Conservation (phyloP, 139 green algal genomes). For the Spirogloea muscicola region DNA sequence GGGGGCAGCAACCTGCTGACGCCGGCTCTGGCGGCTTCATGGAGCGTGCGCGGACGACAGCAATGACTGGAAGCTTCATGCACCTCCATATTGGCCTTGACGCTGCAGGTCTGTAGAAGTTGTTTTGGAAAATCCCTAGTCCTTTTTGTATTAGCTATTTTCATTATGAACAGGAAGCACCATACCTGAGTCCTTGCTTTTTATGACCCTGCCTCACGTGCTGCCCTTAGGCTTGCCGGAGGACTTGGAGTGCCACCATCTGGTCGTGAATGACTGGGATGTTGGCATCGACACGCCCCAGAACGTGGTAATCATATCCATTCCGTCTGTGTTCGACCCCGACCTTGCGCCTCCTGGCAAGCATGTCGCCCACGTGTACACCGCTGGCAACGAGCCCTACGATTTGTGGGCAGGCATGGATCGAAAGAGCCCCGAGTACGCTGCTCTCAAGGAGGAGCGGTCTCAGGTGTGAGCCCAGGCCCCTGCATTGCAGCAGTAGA, state of each 20-base stretch:
- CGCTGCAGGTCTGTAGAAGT: conserved; percentile 47
- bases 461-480: conserved; percentile 53
- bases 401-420: conserved; percentile 67
- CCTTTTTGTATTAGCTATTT: no score
- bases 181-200: no score
- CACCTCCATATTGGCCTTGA: conserved; percentile 88
- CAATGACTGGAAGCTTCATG: conserved; percentile 68
- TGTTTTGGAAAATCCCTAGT: no score
- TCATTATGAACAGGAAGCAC: no score
- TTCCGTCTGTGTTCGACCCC: conserved; percentile 71
- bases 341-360: conserved; percentile 62
- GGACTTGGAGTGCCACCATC: conserved; percentile 76
- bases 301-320: conserved; percentile 65
- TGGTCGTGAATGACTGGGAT: conserved; percentile 74
- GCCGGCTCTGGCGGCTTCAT: no score
- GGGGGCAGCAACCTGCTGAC: no score
- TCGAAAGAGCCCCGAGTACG: conserved; percentile 58
- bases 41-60: not conserved
- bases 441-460: conserved; percentile 70
- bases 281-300: conserved; percentile 23
- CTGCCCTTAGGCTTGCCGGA: conserved; percentile 61
- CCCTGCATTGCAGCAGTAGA: no score
- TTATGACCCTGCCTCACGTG: no score
- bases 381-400: conserved; percentile 75
- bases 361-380: conserved; percentile 59